Percentiles rank a stretch among this genome's conserved stretches.
These are phyloP conservation scores for Cryptosporidium parvum DNA, from an alignment of 169 alveolate genomes.

Conservation along the genomic window DNA sequence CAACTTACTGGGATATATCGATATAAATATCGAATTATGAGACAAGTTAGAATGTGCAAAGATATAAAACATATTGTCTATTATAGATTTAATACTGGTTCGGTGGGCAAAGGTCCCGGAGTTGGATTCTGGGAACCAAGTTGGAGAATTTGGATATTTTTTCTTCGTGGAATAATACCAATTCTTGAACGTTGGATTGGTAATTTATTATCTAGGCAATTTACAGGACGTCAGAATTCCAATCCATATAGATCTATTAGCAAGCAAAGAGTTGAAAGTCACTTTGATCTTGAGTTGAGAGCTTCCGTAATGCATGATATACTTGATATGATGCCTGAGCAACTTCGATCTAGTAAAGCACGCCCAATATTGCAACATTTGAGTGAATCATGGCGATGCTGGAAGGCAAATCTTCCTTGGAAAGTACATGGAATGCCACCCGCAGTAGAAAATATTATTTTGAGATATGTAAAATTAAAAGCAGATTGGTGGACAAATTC, in stretches of 20 bases:
- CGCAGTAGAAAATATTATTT: conserved; percentile 98
- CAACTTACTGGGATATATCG: conserved; percentile 99
- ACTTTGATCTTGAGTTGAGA: conserved; percentile 98
- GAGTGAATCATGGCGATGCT: conserved; percentile 99
- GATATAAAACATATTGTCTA: conserved; percentile 99
- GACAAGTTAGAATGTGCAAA: conserved; percentile 99
- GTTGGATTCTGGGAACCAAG: conserved; percentile 99
- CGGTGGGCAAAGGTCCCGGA: conserved; percentile 99
- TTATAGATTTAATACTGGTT: conserved; percentile 99
- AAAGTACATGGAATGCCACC: conserved; percentile 99
- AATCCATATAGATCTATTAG: conserved; percentile 99
- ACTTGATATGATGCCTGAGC: conserved; percentile 99
- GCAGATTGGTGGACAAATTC: conserved; percentile 99
- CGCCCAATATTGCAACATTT: conserved; percentile 98
- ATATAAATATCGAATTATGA: conserved; percentile 99
- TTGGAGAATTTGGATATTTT: conserved; percentile 99
- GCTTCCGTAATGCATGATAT: conserved; percentile 99
- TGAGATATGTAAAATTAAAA: conserved; percentile 98
- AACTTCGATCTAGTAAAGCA: conserved; percentile 97
- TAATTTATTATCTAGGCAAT: conserved; percentile 96
- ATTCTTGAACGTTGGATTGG: conserved; percentile 99
- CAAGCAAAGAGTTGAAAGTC: conserved; percentile 99
- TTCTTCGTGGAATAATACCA: conserved; percentile 98
- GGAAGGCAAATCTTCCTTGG: conserved; percentile 99
- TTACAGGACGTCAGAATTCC: conserved; percentile 98